These are phyloP conservation scores for Epichloe typhina DNA, from an alignment of 2,329 filamentous ascomycete genomes.

Conservation along the genomic window DNA sequence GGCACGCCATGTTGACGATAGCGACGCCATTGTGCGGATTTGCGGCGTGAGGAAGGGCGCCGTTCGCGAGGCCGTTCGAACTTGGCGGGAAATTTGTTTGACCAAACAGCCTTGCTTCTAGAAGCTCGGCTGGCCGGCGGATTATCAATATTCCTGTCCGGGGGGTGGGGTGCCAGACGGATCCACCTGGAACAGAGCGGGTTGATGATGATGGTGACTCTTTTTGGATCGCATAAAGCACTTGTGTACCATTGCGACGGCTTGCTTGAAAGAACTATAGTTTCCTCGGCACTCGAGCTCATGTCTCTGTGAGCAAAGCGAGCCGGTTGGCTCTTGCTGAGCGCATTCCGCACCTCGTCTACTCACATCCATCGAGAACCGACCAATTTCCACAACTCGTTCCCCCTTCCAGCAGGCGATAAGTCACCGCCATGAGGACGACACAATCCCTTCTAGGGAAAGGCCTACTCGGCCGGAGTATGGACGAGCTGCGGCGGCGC, in stretches of 20 bases:
- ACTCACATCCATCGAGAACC: background rate
- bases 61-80: constrained; percentile 5
- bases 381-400: background rate
- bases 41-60: constrained; percentile 5
- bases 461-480: constrained; percentile 43
- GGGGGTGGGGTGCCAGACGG: too few species aligned
- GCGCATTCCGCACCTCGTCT: background rate
- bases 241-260: too few species aligned
- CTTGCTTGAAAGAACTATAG: too few species aligned
- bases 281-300: too few species aligned
- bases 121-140: too few species aligned
- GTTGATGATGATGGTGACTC: too few species aligned
- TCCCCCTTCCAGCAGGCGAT: background rate
- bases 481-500: constrained; percentile 46
- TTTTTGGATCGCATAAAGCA: too few species aligned
- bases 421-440: constrained; percentile 29
- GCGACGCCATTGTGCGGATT: constrained; percentile 6
- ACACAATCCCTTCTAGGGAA: constrained; percentile 31
- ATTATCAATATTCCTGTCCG: too few species aligned
- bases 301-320: constrained; percentile 9
- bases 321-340: constrained; percentile 16
- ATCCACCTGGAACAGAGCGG: too few species aligned
- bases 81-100: too few species aligned
- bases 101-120: too few species aligned
- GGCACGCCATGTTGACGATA: constrained; percentile 11